phyloP scores from a whole-genome alignment of 169 alveolate species.

The Neospora caninum region DNA sequence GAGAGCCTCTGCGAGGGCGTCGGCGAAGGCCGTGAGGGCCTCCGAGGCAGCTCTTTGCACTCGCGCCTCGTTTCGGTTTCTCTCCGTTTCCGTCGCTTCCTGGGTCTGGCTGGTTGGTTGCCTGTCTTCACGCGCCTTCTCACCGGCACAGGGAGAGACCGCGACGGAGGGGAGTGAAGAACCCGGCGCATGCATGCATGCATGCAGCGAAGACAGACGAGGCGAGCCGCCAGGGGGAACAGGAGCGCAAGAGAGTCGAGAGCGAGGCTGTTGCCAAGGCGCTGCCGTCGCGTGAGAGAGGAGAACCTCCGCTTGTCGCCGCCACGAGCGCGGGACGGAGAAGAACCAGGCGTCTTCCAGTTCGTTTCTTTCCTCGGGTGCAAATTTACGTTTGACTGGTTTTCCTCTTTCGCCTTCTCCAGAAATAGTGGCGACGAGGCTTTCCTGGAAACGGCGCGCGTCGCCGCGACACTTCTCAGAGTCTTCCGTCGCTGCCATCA shows the following conservation, averaged over 20 bases:
- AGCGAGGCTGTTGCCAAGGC: no score
- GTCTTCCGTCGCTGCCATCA: background rate
- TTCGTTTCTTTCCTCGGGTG: background rate
- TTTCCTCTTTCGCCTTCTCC: background rate
- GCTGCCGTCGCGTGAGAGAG: background rate
- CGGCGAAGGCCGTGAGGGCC: background rate
- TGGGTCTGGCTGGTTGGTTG: background rate
- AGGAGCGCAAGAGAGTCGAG: no score
- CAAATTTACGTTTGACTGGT: background rate
- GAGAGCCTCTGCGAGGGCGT: background rate
- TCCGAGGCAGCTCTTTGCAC: background rate
- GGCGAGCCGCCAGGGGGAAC: no score
- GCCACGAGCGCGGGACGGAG: background rate
- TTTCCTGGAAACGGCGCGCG: background rate
- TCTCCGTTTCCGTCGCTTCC: background rate
- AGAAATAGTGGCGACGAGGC: background rate
- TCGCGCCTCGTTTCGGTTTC: background rate
- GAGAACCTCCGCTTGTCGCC: background rate
- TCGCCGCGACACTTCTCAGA: background rate
- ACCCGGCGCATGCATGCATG: no score
- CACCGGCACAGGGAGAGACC: no score
- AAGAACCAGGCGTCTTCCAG: background rate
- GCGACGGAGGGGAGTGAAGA: no score
- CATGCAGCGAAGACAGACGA: no score
- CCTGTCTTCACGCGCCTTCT: no score